Conservation (phyloP, 192 early-diverging fungal genomes). For the Chytriomyces confervae region DNA sequence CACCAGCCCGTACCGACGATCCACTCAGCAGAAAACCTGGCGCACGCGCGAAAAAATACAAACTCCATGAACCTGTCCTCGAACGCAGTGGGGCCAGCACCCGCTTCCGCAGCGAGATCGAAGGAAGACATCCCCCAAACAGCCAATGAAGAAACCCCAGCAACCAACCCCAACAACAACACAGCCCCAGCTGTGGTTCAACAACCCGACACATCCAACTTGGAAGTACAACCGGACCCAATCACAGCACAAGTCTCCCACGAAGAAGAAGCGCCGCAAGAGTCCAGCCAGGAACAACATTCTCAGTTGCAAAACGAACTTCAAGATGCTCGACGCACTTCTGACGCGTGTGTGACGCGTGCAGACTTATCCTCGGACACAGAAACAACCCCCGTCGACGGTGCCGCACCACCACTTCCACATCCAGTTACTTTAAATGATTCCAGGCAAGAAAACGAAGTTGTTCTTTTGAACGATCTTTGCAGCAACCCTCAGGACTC, state of each 20-base stretch:
- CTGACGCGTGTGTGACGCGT: not conserved
- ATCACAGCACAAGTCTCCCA: not conserved
- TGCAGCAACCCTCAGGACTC: not conserved
- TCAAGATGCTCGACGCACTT: not conserved
- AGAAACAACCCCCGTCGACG: conserved; percentile 13
- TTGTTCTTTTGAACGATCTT: not conserved
- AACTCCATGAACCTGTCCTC: not conserved
- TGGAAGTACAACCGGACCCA: not conserved
- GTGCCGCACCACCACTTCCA: not conserved
- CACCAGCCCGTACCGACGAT: not conserved
- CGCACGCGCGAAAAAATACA: not conserved
- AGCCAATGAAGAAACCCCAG: not conserved
- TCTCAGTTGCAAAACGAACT: not conserved
- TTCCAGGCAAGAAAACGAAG: not conserved
- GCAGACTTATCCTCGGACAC: not conserved
- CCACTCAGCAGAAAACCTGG: not conserved
- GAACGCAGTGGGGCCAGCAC: conserved; percentile 1
- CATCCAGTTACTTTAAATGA: not conserved
- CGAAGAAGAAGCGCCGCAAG: not conserved
- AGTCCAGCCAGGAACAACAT: not conserved
- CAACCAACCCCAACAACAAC: not conserved
- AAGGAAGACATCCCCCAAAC: not conserved
- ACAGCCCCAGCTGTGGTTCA: not conserved
- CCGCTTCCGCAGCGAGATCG: not conserved
- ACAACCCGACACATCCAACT: not conserved